Base-by-base conservation (phyloP, 202 grass and related monocot species). In the Tripidium arundinaceum region DNA sequence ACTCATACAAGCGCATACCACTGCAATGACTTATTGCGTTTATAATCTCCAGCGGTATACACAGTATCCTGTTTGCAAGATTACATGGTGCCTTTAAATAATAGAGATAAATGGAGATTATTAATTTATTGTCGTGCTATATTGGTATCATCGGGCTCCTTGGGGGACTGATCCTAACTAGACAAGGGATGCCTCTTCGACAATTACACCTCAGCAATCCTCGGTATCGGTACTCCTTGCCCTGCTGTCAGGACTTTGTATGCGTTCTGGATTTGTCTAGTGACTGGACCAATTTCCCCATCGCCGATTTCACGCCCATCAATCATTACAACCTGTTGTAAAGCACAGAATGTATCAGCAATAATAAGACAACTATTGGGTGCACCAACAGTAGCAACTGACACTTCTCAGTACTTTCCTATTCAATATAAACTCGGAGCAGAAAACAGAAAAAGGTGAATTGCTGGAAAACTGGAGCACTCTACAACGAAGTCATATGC, bases 241-340 rank as follows among this genome's bases (percentile, higher is more conserved):
- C 83, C 88, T 75, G 78, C 77, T 67, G 90, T 87, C 63, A 93
- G 66, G 27, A 83, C 31, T 83, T 93, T 97, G 83, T 97, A 97
- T 62, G 83, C 86, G 33, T 43, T 88, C 85, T 93, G 93, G 68
- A 97, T 91, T 86, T 85, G 80, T 77, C 85, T 91, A 50, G 90
- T 93, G 68, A 93, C 70, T 14, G 79, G 81, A 21, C 90, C 90
- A 1, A 97, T 92, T 90, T 42, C 3, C 22, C 83, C 93, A 11
- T 83, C 78, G 18, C 90, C 88, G 43, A 89, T 89, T 45, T 87
- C 36, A 24, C 90, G 90, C 0, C 93, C 88, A 14, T 97, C 93
- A 29, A 97, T 93, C 87, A 85, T 93, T 66, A 97, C 83, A n/a
- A 90, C 93, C 93, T 97, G 59, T 62, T 57, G n/a, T 52, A 78